Conservation (phyloP, 2,329 filamentous ascomycete genomes). For the Aspergillus pseudoviridinutans region DNA sequence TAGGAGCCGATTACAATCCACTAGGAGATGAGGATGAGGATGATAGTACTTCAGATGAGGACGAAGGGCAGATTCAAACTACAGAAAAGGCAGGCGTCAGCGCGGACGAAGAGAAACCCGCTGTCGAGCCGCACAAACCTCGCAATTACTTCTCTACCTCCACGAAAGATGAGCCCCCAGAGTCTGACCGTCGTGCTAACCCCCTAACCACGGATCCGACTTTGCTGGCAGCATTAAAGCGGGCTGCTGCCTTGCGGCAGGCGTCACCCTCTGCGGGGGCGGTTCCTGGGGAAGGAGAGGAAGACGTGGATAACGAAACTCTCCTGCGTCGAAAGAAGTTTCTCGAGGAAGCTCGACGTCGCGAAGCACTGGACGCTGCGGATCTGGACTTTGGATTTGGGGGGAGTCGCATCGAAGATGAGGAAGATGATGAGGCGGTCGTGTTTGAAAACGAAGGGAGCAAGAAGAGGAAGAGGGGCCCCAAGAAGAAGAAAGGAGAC, state of each 20-base stretch:
- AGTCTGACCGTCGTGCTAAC: slow-evolving; percentile 36
- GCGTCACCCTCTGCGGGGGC: slow-evolving; percentile 42
- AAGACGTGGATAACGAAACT: slow-evolving; percentile 55
- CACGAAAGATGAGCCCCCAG: slow-evolving; percentile 49
- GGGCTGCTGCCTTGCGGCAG: slow-evolving; percentile 63
- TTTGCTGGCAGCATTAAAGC: slow-evolving; percentile 79
- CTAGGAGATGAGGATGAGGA: slow-evolving; percentile 52
- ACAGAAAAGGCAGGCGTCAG: slow-evolving; percentile 4
- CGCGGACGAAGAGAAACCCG: slow-evolving; percentile 7
- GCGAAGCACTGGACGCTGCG: slow-evolving; percentile 73
- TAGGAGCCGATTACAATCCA: slow-evolving; percentile 58
- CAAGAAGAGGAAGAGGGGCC: slow-evolving; percentile 51
- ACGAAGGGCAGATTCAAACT: slow-evolving; percentile 16
- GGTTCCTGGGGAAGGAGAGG: slow-evolving; percentile 34
- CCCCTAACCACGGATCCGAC: slow-evolving; percentile 65
- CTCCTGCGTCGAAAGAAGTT: slow-evolving; percentile 70
- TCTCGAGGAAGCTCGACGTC: slow-evolving; percentile 56
- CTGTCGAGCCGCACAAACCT: slow-evolving; percentile 21
- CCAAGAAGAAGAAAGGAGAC: slow-evolving; percentile 50
- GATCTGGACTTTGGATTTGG: slow-evolving; percentile 96
- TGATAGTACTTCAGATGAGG: slow-evolving; percentile 40
- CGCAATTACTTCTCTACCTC: slow-evolving; percentile 48
- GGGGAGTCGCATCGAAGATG: slow-evolving; percentile 79
- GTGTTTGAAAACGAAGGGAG: slow-evolving; percentile 48
- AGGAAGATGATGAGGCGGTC: slow-evolving; percentile 73